Percentiles rank a stretch among this genome's conserved stretches.
phyloP scores from a whole-genome alignment of 495 filamentous ascomycete genomes.

The Penicillium salamii region DNA sequence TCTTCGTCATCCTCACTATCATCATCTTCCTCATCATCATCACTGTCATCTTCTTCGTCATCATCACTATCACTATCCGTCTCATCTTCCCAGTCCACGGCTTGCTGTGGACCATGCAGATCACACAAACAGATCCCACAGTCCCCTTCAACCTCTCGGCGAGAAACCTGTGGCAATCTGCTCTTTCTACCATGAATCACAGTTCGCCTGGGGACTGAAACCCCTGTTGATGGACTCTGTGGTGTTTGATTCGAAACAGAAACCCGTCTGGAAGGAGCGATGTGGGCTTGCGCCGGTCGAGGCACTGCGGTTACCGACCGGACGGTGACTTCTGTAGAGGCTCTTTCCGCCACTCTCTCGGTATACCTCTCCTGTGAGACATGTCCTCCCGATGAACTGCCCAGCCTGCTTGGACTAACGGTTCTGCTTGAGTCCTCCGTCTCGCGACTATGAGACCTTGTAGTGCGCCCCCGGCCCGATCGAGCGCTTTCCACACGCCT shows the following conservation, averaged over 20 bases:
- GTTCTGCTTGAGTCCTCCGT: background rate
- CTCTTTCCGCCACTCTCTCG: background rate
- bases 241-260: background rate
- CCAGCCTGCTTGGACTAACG: background rate
- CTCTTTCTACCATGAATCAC: background rate
- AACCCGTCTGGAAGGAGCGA: background rate
- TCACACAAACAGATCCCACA: conserved; percentile 64
- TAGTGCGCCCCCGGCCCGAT: background rate
- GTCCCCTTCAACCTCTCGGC: conserved; percentile 59
- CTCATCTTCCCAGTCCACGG: background rate
- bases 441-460: background rate
- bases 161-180: conserved; percentile 22
- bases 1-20: background rate
- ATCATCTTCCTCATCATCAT: background rate
- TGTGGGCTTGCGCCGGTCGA: background rate
- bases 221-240: background rate
- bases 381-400: background rate
- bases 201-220: background rate
- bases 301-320: background rate
- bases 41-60: background rate
- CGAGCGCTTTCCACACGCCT: background rate
- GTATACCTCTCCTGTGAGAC: background rate
- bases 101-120: background rate
- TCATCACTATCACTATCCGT: background rate
- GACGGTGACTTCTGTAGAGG: background rate